phyloP scores from a whole-genome alignment of 2,329 filamentous ascomycete species.

The Hypoxylon sp. region DNA sequence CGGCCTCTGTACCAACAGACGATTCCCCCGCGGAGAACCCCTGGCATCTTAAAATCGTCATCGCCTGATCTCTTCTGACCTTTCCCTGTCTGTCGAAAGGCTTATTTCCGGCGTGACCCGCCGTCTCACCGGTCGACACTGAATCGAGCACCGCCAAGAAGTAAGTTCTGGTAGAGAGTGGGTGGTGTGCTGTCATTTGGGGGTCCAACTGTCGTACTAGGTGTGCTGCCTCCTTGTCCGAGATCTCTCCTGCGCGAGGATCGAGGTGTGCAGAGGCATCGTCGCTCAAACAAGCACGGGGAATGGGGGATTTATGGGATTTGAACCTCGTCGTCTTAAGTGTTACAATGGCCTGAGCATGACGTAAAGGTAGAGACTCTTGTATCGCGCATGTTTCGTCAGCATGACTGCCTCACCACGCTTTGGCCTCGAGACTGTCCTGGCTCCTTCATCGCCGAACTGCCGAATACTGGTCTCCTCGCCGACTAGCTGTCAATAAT shows the following conservation, averaged over 20 bases:
- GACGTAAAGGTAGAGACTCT: conserved; percentile 43
- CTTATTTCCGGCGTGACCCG: conserved; percentile 41
- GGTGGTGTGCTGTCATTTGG: conserved; percentile 37
- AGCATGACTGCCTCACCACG: conserved; percentile 37
- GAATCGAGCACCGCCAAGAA: conserved; percentile 37
- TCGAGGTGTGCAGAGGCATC: conserved; percentile 23
- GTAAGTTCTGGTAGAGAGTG: background rate
- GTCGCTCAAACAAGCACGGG: conserved; percentile 25
- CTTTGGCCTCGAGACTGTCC: conserved; percentile 29
- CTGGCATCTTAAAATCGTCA: conserved; percentile 32
- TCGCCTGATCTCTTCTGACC: conserved; percentile 37
- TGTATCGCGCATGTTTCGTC: conserved; percentile 40
- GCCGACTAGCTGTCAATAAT: conserved; percentile 44
- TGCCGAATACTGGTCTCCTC: conserved; percentile 45
- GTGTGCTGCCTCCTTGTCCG: conserved; percentile 18
- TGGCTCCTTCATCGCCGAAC: conserved; percentile 40
- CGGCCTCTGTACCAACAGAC: conserved; percentile 17
- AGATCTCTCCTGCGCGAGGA: conserved; percentile 25
- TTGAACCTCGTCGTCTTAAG: conserved; percentile 35
- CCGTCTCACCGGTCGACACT: conserved; percentile 34
- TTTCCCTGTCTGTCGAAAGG: conserved; percentile 13
- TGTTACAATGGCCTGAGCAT: conserved; percentile 45
- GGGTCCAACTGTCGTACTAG: conserved; percentile 22
- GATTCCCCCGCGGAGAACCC: conserved; percentile 29
- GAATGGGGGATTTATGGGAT: conserved; percentile 46